phyloP scores from a whole-genome alignment of 2,329 filamentous ascomycete species.

The Sarocladium kiliense region DNA sequence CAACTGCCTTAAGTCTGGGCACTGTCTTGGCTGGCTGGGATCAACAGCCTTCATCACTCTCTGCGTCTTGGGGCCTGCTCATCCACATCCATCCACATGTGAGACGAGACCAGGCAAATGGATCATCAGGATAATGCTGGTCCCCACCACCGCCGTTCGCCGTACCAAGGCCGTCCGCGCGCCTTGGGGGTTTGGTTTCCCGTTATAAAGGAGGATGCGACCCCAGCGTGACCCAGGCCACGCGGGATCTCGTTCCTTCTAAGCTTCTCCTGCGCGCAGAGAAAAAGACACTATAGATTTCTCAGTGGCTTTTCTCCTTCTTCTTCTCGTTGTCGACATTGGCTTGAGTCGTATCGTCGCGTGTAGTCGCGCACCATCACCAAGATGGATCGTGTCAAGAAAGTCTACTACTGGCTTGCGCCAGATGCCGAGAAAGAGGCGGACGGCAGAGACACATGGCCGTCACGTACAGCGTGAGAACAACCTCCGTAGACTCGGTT shows the following conservation, averaged over 20 bases:
- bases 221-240: too few species aligned
- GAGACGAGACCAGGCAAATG: background rate
- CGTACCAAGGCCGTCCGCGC: too few species aligned
- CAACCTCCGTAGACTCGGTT: too few species aligned
- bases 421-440: slow-evolving; percentile 13
- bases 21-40: background rate
- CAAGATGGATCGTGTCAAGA: slow-evolving; percentile 7
- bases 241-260: too few species aligned
- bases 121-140: background rate
- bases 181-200: too few species aligned
- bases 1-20: background rate
- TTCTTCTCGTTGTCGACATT: background rate
- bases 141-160: too few species aligned
- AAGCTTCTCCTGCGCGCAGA: too few species aligned
- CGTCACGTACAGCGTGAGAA: slow-evolving; percentile 11
- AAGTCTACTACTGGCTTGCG: slow-evolving; percentile 8
- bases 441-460: slow-evolving; percentile 13
- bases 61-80: background rate
- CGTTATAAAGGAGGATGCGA: too few species aligned
- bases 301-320: too few species aligned
- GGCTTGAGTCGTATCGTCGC: too few species aligned
- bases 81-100: background rate
- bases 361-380: background rate
- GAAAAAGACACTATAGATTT: too few species aligned
- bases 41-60: background rate